phyloP scores from a whole-genome alignment of 1,139 yeast species.

The Suzukiozyma palmioleophila region DNA sequence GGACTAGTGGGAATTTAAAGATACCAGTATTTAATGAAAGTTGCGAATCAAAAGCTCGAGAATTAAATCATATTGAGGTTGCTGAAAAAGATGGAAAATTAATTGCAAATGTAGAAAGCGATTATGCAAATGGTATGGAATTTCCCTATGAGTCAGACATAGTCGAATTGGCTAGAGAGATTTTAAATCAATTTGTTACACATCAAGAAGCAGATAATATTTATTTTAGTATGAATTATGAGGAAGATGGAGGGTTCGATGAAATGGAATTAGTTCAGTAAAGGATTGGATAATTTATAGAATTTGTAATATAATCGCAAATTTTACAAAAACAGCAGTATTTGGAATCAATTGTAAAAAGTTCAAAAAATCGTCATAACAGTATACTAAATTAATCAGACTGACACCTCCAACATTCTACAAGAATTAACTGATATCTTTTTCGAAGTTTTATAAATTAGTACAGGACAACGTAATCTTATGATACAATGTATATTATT shows the following conservation, averaged over 20 bases:
- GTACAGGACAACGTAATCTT: not conserved
- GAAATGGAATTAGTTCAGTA: slow-evolving; percentile 18
- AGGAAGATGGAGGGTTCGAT: slow-evolving; percentile 15
- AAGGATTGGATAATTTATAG: not conserved
- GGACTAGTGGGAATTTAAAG: slow-evolving; percentile 19
- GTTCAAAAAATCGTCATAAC: no score
- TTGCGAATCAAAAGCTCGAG: slow-evolving; percentile 41
- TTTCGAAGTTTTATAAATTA: no score
- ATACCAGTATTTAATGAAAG: slow-evolving; percentile 35
- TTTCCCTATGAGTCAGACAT: slow-evolving; percentile 60
- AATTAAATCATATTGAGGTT: slow-evolving; percentile 28
- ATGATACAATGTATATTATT: slow-evolving; percentile 2
- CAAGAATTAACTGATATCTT: no score
- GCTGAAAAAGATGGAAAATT: slow-evolving; percentile 10
- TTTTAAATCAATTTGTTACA: slow-evolving; percentile 64
- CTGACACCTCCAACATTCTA: no score
- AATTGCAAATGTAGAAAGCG: slow-evolving; percentile 34
- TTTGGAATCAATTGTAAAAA: no score
- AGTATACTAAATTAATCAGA: no score
- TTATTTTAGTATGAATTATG: slow-evolving; percentile 58
- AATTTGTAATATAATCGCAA: no score
- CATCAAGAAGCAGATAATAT: slow-evolving; percentile 79
- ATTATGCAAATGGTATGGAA: slow-evolving; percentile 54
- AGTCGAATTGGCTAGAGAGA: slow-evolving; percentile 66
- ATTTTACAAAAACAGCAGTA: no score